phyloP scores from a whole-genome alignment of 2,329 filamentous ascomycete genomes.

The Diaporthe sp. region DNA sequence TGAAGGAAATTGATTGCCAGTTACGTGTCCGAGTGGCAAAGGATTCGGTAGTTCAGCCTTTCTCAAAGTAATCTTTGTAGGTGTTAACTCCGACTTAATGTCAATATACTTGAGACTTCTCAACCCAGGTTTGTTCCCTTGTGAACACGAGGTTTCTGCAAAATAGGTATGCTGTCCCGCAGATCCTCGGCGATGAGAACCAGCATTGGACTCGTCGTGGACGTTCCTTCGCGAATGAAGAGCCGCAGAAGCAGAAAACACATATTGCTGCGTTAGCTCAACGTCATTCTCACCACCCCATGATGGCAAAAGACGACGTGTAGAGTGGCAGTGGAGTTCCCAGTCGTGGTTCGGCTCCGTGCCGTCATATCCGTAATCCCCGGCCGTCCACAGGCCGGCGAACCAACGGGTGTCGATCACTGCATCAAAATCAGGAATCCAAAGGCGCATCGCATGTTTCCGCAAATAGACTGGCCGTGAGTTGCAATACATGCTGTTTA shows the following conservation, averaged over 20 bases:
- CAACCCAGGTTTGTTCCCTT: background rate
- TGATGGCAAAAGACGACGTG: background rate
- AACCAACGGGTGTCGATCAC: background rate
- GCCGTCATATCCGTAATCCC: constrained; percentile 13
- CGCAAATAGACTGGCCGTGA: background rate
- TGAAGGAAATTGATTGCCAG: too few species aligned
- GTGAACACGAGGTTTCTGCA: background rate
- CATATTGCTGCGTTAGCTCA: background rate
- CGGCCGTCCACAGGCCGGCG: background rate
- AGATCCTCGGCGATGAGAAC: background rate
- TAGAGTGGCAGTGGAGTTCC: background rate
- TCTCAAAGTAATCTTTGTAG: background rate
- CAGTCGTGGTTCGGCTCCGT: background rate
- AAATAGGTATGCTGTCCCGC: background rate
- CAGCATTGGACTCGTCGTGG: background rate
- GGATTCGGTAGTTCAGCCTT: background rate
- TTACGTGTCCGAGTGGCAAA: too few species aligned
- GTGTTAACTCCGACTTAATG: background rate
- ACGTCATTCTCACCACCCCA: background rate
- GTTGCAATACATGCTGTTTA: background rate
- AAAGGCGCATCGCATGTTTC: background rate
- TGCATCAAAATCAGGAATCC: background rate
- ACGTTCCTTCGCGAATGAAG: background rate
- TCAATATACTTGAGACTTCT: background rate
- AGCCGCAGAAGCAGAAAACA: background rate